Percentiles rank a stretch among this genome's conserved stretches.
Evolutionary conservation across 2,329 filamentous ascomycete genomes (phyloP).

Genomic region (Beauveria brongniartii): DNA sequence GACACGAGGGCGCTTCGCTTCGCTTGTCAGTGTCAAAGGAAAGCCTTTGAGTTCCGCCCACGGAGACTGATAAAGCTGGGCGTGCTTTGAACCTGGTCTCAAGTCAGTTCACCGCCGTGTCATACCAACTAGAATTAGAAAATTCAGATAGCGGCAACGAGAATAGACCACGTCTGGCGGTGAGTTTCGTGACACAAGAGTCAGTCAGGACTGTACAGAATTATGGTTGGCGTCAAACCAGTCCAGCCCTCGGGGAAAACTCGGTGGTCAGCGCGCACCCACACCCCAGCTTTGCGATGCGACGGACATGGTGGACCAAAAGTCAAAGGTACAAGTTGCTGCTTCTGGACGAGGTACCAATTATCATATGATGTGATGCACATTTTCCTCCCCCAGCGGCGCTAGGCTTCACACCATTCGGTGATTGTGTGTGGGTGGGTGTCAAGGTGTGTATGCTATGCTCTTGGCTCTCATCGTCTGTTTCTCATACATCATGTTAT

Average conservation of each 20-base stretch:
- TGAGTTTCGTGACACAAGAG: slow-evolving; percentile 4
- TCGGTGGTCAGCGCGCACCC: not conserved
- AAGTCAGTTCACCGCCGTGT: too few relatives aligned
- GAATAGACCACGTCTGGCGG: not conserved
- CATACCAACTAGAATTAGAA: not conserved
- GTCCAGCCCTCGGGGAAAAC: slow-evolving; percentile 3
- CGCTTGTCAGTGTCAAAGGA: not conserved
- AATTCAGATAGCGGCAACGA: not conserved
- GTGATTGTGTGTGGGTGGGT: not conserved
- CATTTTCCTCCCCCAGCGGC: not conserved
- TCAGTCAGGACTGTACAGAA: not conserved
- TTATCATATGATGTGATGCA: not conserved
- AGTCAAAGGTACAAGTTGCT: not conserved
- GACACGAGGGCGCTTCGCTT: not conserved
- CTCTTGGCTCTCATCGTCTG: not conserved
- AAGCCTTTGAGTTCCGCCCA: not conserved
- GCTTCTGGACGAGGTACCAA: not conserved
- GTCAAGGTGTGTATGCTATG: not conserved
- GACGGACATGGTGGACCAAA: not conserved
- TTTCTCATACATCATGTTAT: not conserved
- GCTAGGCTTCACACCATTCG: not conserved
- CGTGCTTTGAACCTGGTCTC: too few relatives aligned
- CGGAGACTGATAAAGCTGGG: too few relatives aligned
- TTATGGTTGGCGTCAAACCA: not conserved
- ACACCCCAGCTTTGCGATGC: not conserved